phyloP scores from a whole-genome alignment of 306 rosid species.

The Sicyos edulis region DNA sequence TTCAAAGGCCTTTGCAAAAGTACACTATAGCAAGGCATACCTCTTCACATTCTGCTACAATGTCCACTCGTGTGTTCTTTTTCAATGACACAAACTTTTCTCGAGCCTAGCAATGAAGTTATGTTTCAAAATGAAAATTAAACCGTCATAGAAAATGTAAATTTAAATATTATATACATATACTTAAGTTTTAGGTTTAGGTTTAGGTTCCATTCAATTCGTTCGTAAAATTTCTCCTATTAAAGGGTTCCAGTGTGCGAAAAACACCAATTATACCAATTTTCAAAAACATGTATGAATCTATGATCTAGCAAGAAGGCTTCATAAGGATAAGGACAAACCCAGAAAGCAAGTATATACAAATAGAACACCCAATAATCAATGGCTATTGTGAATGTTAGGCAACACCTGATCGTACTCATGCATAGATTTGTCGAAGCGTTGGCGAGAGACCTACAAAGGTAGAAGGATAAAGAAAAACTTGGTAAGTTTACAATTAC shows the following conservation, averaged over 20 bases:
- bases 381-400: constrained; percentile 14
- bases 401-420: constrained; percentile 83
- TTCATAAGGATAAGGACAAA: not conserved
- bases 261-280: constrained; percentile 9
- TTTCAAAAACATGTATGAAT: constrained; percentile 18
- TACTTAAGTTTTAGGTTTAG: not conserved
- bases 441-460: constrained; percentile 69
- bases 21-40: constrained; percentile 31
- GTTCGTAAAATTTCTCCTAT: not conserved
- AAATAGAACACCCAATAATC: not conserved
- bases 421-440: constrained; percentile 70
- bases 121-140: not conserved
- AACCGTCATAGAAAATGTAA: constrained; percentile 6
- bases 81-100: constrained; percentile 85
- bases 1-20: too few relatives aligned
- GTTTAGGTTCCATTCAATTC: not conserved
- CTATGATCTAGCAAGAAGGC: constrained; percentile 5
- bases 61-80: constrained; percentile 78
- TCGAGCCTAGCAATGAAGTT: constrained; percentile 51
- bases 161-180: not conserved
- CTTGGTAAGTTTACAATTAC: not conserved
- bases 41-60: constrained; percentile 89
- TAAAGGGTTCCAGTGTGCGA: not conserved
- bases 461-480: constrained; percentile 17
- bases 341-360: not conserved